These are phyloP conservation scores for Daucus carota DNA, from an alignment of 129 eudicot species.

Conservation along the genomic window DH1_v3.0 NC_030386.2:16798001-16798500, in stretches of 20 bases:
- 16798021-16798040: slow-evolving; percentile 82
- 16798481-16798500: slow-evolving; percentile 96
- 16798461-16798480: slow-evolving; percentile 63
- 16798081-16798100: slow-evolving; percentile 47
- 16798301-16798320: slow-evolving; percentile 98
- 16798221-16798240: slow-evolving; percentile 99
- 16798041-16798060: slow-evolving; percentile 76
- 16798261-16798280: slow-evolving; percentile 97
- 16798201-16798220: slow-evolving; percentile 99
- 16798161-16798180: slow-evolving; percentile 54
- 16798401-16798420: slow-evolving; percentile 2
- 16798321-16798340: slow-evolving; percentile 99
- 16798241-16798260: slow-evolving; percentile 96
- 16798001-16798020: slow-evolving; percentile 83
- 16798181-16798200: slow-evolving; percentile 82
- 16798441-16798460: slow-evolving; percentile 17
- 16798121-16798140: slow-evolving; percentile 36
- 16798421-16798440: slow-evolving; percentile 9
- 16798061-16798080: slow-evolving; percentile 59
- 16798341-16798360: slow-evolving; percentile 78
- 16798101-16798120: slow-evolving; percentile 15
- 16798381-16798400: slow-evolving; percentile 16
- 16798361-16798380: slow-evolving; percentile 22
- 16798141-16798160: slow-evolving; percentile 75
- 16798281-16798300: slow-evolving; percentile 85